Conservation (phyloP, 2,329 filamentous ascomycete species). For the Penicillium sp. region DNA sequence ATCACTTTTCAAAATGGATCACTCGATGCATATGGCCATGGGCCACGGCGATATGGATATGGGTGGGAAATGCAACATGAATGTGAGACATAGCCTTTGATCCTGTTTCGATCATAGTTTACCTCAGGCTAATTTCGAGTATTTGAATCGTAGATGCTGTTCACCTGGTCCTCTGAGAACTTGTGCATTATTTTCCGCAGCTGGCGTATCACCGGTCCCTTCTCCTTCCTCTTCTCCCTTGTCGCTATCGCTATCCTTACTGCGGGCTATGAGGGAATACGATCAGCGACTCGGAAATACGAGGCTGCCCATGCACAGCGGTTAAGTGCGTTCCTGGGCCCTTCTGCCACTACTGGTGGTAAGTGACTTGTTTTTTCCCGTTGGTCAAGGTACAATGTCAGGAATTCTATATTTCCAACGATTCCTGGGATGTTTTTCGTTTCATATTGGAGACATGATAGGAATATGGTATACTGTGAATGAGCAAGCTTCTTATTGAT, state of each 20-base stretch:
- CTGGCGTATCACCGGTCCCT: constrained; percentile 78
- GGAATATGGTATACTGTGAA: constrained; percentile 17
- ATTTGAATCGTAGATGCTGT: constrained; percentile 72
- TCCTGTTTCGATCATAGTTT: background rate
- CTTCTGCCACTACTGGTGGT: constrained; percentile 30
- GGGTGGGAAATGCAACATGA: constrained; percentile 79
- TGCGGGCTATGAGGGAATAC: constrained; percentile 89
- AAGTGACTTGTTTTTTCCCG: constrained; percentile 24
- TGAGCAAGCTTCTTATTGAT: constrained; percentile 28
- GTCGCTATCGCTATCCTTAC: constrained; percentile 76
- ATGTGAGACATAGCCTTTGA: constrained; percentile 55
- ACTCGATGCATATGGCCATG: constrained; percentile 44
- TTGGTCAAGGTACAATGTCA: background rate
- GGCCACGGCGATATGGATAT: constrained; percentile 59
- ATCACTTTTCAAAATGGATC: constrained; percentile 31
- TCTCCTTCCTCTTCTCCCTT: constrained; percentile 77
- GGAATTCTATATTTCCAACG: background rate
- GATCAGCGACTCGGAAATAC: constrained; percentile 72
- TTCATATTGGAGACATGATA: constrained; percentile 1
- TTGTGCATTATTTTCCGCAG: constrained; percentile 93
- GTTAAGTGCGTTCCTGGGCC: constrained; percentile 47
- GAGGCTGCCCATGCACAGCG: constrained; percentile 57
- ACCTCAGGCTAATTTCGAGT: background rate
- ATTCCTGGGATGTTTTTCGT: background rate
- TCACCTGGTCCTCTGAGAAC: constrained; percentile 90